Conservation (phyloP, 495 filamentous ascomycete genomes). For the Chaetomium tenue region DNA sequence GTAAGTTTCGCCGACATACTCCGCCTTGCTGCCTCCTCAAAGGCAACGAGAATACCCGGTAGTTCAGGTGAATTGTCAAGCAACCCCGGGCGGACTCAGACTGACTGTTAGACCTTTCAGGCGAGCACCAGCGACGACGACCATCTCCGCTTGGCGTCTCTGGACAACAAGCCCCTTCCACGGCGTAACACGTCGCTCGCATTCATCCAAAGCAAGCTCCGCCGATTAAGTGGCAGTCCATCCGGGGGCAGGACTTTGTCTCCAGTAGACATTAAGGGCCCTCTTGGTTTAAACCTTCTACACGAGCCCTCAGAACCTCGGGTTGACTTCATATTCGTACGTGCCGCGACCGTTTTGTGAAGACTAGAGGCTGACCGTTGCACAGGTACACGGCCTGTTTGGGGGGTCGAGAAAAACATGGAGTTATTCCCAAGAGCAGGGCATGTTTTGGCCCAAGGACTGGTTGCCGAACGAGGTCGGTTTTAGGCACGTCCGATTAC, state of each 20-base stretch:
- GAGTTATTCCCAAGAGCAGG: conserved; percentile 20
- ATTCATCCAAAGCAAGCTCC: neutral
- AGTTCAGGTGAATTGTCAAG: too few relatives aligned
- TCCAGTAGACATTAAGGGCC: conserved; percentile 1
- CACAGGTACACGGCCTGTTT: conserved; percentile 30
- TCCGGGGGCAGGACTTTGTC: neutral
- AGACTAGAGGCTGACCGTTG: neutral
- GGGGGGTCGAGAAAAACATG: conserved; percentile 34
- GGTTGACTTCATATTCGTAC: conserved; percentile 30
- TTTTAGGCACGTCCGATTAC: conserved; percentile 30
- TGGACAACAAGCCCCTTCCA: neutral
- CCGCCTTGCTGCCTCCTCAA: too few relatives aligned
- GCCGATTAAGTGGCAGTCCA: neutral
- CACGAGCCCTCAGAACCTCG: conserved; percentile 25
- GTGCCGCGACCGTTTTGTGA: neutral
- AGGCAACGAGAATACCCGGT: too few relatives aligned
- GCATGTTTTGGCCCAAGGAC: conserved; percentile 33
- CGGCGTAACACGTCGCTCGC: neutral
- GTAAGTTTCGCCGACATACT: too few relatives aligned
- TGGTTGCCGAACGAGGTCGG: conserved; percentile 33
- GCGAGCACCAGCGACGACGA: too few relatives aligned
- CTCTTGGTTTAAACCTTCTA: conserved; percentile 22
- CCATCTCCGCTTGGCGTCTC: too few relatives aligned
- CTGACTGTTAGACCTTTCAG: too few relatives aligned
- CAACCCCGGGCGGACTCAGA: too few relatives aligned